Conservation (phyloP, 371 early-diverging fungal species). For the Mucor piriformis region DNA sequence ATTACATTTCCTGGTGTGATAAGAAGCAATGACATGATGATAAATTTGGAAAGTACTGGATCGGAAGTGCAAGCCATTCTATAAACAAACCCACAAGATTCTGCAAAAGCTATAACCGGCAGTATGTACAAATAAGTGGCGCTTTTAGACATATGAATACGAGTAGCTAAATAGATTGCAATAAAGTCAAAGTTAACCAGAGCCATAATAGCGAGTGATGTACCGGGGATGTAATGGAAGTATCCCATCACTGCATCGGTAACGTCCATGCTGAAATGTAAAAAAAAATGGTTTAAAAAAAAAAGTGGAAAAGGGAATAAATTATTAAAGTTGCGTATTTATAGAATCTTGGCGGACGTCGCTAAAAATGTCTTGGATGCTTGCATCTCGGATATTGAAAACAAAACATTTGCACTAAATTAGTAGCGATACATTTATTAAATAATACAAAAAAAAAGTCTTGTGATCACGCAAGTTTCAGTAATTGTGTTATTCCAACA, state of each 20-base stretch:
- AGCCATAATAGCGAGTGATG: conserved; percentile 5
- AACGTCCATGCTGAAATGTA: neutral
- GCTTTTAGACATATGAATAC: conserved; percentile 1
- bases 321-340: neutral
- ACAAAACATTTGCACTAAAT: too few relatives aligned
- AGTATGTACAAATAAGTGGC: conserved; percentile 26
- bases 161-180: neutral
- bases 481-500: too few relatives aligned
- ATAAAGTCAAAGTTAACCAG: neutral
- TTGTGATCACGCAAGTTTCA: too few relatives aligned
- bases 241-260: neutral
- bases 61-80: conserved; percentile 20
- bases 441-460: too few relatives aligned
- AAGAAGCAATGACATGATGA: conserved; percentile 5
- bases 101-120: conserved; percentile 28
- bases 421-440: too few relatives aligned
- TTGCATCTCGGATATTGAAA: neutral
- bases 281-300: neutral
- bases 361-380: neutral
- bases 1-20: conserved; percentile 4
- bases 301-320: neutral
- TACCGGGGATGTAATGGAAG: conserved; percentile 13
- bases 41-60: neutral
- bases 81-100: conserved; percentile 30
- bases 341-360: neutral